Conservation (phyloP, 352 stramenopile species). For the Phytophthora colocasiae region DNA sequence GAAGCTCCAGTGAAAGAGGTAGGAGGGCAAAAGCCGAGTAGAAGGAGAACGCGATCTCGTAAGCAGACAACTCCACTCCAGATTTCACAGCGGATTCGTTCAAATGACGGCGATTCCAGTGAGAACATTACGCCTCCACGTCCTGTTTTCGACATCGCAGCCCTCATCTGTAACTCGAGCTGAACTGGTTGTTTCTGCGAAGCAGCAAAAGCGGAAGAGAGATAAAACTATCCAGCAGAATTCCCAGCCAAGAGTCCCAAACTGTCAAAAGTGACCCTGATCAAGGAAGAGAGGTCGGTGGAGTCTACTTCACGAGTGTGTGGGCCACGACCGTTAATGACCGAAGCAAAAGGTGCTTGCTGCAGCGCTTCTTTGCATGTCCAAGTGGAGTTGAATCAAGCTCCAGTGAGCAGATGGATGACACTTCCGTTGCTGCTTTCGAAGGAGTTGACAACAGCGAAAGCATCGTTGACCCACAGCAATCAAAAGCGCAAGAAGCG, state of each 20-base stretch:
- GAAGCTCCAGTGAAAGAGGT: slow-evolving; percentile 13
- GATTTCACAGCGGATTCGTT: slow-evolving; percentile 9
- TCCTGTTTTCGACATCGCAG: background rate
- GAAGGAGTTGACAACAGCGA: background rate
- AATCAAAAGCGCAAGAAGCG: slow-evolving; percentile 1
- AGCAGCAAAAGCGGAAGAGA: slow-evolving; percentile 29
- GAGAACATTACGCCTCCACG: background rate
- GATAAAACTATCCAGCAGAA: background rate
- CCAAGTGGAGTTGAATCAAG: slow-evolving; percentile 6
- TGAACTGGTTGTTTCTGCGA: background rate
- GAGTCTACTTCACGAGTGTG: slow-evolving; percentile 34
- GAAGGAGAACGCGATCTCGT: slow-evolving; percentile 1
- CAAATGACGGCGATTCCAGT: background rate
- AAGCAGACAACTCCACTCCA: slow-evolving; percentile 20
- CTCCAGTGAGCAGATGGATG: background rate
- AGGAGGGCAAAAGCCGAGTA: slow-evolving; percentile 9
- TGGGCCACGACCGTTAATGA: slow-evolving; percentile 22
- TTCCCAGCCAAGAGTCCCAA: background rate
- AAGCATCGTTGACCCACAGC: background rate
- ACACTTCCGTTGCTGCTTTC: background rate
- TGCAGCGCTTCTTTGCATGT: slow-evolving; percentile 35
- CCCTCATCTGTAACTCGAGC: background rate
- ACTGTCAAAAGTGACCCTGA: slow-evolving; percentile 1
- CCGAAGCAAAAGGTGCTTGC: slow-evolving; percentile 16
- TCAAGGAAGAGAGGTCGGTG: slow-evolving; percentile 1